Evolutionary conservation across 257 asterid species (phyloP).

Genomic region (Pogostemon cablin): DNA sequence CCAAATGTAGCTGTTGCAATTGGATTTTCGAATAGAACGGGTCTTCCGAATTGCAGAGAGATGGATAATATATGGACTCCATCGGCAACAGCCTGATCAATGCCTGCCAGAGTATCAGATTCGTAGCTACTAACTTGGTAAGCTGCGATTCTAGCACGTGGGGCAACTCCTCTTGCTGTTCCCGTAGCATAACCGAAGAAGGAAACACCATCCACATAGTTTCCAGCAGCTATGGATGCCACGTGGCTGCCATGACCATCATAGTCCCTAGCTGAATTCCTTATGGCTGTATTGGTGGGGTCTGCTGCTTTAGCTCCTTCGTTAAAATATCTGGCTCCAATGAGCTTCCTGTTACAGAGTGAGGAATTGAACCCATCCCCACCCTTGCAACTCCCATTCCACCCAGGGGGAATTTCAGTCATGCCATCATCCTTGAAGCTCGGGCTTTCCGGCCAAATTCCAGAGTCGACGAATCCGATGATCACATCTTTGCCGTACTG

Average conservation of each 20-base stretch:
- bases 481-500: constrained; percentile 43
- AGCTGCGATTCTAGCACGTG: too few species aligned
- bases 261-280: constrained; percentile 18
- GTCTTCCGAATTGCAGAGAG: too few species aligned
- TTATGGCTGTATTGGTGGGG: not conserved
- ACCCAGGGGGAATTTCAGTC: constrained; percentile 35
- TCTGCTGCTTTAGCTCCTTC: constrained; percentile 19
- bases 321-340: constrained; percentile 20
- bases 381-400: constrained; percentile 40
- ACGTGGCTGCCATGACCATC: constrained; percentile 1
- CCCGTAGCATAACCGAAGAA: too few species aligned
- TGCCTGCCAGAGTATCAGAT: too few species aligned
- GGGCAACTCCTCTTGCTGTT: too few species aligned
- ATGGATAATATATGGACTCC: too few species aligned
- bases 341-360: not conserved
- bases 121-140: too few species aligned
- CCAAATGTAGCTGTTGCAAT: constrained; percentile 23
- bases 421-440: constrained; percentile 45
- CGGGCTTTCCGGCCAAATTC: constrained; percentile 52
- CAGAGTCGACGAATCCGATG: constrained; percentile 42
- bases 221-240: too few species aligned
- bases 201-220: too few species aligned
- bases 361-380: constrained; percentile 32
- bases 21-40: too few species aligned
- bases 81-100: too few species aligned